Evolutionary conservation across 2,329 filamentous ascomycete genomes (phyloP).

Genomic region (Pezicula rhizophila): DNA sequence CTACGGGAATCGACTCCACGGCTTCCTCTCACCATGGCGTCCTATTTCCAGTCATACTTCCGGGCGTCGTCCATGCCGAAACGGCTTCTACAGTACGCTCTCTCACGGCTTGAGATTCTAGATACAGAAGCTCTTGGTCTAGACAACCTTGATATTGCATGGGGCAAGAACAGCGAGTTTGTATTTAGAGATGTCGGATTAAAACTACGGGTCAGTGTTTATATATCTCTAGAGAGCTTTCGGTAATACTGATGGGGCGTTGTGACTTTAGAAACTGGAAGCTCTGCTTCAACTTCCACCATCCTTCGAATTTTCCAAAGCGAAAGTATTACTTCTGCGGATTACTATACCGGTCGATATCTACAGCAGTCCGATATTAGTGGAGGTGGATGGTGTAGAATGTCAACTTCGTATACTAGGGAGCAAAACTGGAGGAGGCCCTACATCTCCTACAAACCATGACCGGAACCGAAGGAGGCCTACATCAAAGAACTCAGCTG

Average conservation of each 20-base stretch:
- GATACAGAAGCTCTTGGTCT: constrained; percentile 83
- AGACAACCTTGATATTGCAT: constrained; percentile 76
- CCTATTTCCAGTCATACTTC: constrained; percentile 27
- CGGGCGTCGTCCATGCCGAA: constrained; percentile 68
- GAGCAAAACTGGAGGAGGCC: constrained; percentile 12
- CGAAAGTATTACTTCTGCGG: constrained; percentile 69
- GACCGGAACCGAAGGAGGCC: constrained; percentile 24
- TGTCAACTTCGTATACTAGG: constrained; percentile 52
- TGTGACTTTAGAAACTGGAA: constrained; percentile 64
- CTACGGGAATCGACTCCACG: neutral
- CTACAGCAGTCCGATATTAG: constrained; percentile 73
- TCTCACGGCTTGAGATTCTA: constrained; percentile 77
- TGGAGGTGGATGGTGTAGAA: constrained; percentile 77
- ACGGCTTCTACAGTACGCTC: constrained; percentile 77
- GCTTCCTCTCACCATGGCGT: constrained; percentile 22
- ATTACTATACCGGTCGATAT: constrained; percentile 85
- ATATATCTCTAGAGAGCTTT: neutral
- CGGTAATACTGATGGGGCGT: constrained; percentile 13
- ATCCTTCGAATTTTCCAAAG: constrained; percentile 64
- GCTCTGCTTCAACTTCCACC: constrained; percentile 68
- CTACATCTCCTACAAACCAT: constrained; percentile 30
- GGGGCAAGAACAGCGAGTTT: constrained; percentile 75
- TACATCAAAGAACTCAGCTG: neutral
- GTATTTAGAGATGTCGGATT: constrained; percentile 84
- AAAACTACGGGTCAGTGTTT: constrained; percentile 59